These are phyloP conservation scores for Rehmannia glutinosa DNA, from an alignment of 257 asterid genomes.

Conservation along the genomic window DNA sequence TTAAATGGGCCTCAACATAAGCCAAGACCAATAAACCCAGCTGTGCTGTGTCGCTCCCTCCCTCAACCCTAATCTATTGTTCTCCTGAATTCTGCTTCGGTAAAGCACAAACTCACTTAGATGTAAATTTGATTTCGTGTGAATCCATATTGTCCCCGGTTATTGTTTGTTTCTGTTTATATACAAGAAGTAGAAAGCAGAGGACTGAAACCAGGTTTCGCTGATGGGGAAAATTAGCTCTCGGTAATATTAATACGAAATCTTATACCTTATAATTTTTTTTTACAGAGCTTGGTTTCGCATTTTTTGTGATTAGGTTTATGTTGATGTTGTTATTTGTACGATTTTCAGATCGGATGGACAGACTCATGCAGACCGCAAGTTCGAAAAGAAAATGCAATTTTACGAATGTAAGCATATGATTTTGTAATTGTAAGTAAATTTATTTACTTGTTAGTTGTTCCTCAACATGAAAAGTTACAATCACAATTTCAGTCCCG, in stretches of 20 bases:
- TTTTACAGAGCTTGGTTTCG: background rate
- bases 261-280: background rate
- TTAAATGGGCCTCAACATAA: too few species aligned
- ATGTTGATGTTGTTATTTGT: background rate
- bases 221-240: conserved; percentile 46
- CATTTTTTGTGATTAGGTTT: background rate
- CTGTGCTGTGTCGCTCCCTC: background rate
- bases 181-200: background rate
- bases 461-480: background rate
- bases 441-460: background rate
- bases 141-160: background rate
- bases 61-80: conserved; percentile 18
- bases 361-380: conserved; percentile 44
- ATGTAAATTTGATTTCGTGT: background rate
- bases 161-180: background rate
- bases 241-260: conserved; percentile 16
- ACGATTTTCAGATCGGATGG: conserved; percentile 41
- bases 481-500: background rate
- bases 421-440: background rate
- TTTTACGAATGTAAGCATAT: conserved; percentile 52
- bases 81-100: too few species aligned
- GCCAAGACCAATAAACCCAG: background rate
- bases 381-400: conserved; percentile 64
- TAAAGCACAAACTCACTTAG: too few species aligned
- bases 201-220: background rate